A percentile compares a stretch with the other conserved stretches of the same genome.
Conservation (phyloP, 371 early-diverging fungal species). For the Mortierella sp. region DNA sequence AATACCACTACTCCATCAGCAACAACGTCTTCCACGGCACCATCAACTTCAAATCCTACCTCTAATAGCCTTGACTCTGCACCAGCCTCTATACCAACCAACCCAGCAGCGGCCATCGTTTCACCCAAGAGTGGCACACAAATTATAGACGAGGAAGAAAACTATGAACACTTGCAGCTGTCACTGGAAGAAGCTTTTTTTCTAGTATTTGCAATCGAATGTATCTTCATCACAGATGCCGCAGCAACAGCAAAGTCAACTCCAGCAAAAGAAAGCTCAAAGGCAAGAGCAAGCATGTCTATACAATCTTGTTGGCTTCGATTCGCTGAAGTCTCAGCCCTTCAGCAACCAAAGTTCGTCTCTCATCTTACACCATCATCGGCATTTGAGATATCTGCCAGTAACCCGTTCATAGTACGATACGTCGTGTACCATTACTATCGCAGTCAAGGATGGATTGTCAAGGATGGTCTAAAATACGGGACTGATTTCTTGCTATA, state of each 20-base stretch:
- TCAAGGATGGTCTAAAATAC: conserved; percentile 85
- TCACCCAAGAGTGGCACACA: background rate
- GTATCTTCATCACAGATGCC: conserved; percentile 58
- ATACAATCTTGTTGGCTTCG: conserved; percentile 58
- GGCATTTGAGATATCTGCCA: conserved; percentile 1
- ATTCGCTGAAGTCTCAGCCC: conserved; percentile 39
- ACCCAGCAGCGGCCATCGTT: background rate
- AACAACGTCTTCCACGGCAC: background rate
- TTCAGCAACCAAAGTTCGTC: background rate
- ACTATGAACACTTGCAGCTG: conserved; percentile 70
- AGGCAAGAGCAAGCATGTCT: conserved; percentile 9
- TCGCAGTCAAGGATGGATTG: conserved; percentile 86
- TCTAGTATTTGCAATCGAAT: conserved; percentile 68
- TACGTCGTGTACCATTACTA: conserved; percentile 89
- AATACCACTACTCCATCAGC: background rate
- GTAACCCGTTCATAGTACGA: conserved; percentile 65
- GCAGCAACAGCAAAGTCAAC: conserved; percentile 1
- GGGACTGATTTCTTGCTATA: conserved; percentile 81
- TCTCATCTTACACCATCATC: background rate
- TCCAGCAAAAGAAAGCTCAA: too few relatives aligned
- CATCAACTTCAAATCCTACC: background rate
- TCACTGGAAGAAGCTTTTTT: conserved; percentile 79
- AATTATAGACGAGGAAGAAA: conserved; percentile 13
- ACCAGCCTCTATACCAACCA: background rate
- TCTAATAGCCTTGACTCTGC: background rate